These are phyloP conservation scores for Scutellaria barbata DNA, from an alignment of 257 asterid genomes.

Conservation along the genomic window DNA sequence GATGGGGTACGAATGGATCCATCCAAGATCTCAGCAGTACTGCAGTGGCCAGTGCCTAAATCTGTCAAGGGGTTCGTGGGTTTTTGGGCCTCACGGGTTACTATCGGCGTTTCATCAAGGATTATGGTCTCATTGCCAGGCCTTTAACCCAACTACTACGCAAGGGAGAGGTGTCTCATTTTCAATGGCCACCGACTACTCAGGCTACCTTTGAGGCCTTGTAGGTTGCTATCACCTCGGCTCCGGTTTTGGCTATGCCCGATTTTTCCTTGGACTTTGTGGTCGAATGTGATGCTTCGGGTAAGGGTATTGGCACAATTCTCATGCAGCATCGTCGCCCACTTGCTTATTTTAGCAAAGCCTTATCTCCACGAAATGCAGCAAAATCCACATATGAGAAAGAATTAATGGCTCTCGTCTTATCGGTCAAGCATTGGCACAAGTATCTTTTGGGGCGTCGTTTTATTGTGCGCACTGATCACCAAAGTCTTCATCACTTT, in stretches of 20 bases:
- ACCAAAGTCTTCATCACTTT: too few species aligned
- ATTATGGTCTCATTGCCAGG: neutral
- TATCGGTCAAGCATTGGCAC: neutral
- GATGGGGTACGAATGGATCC: neutral
- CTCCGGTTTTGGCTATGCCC: neutral
- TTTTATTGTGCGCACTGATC: too few species aligned
- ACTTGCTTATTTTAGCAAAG: neutral
- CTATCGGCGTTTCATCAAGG: neutral
- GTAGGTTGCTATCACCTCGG: neutral
- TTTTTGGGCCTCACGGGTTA: neutral
- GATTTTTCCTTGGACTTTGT: neutral
- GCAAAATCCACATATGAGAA: neutral
- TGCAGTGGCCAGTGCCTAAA: neutral
- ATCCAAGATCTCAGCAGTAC: neutral
- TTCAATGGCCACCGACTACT: neutral
- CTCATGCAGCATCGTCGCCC: neutral
- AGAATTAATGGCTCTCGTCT: neutral
- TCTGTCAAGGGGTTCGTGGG: neutral
- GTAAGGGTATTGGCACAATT: neutral
- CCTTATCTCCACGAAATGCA: neutral
- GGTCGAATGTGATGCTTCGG: neutral
- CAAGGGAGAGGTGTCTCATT: neutral
- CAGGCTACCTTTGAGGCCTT: neutral
- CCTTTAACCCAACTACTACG: neutral
- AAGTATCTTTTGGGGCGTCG: too few species aligned